These are phyloP conservation scores for Amyloporia xantha DNA, from an alignment of 768 basidiomycete genomes.

Conservation along the genomic window DNA sequence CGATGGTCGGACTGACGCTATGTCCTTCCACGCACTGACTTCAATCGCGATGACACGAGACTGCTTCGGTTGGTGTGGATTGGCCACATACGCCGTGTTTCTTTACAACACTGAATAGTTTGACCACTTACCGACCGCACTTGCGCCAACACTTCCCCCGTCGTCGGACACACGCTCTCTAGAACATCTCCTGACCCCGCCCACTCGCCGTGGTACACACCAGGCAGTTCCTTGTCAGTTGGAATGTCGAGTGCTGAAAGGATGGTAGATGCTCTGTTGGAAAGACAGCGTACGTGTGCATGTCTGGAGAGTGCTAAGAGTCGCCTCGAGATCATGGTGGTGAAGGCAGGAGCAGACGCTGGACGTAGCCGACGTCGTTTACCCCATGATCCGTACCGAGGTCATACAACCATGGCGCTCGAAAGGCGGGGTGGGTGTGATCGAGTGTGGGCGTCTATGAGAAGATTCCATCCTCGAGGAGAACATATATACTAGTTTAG, in stretches of 20 bases:
- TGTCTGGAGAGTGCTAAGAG: not conserved
- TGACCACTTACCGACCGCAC: conserved; percentile 62
- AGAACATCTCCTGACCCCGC: conserved; percentile 66
- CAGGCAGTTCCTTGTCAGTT: conserved; percentile 47
- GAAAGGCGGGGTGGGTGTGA: too few species aligned
- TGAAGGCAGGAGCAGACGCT: not conserved
- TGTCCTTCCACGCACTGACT: too few species aligned
- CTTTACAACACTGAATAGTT: not conserved
- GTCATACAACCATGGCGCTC: too few species aligned
- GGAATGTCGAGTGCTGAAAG: conserved; percentile 60
- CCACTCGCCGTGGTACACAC: conserved; percentile 84
- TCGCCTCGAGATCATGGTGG: not conserved
- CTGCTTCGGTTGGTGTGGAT: not conserved
- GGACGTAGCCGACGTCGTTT: not conserved
- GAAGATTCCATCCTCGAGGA: too few species aligned
- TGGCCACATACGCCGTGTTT: not conserved
- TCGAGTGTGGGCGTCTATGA: too few species aligned
- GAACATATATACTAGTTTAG: too few species aligned
- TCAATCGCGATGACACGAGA: too few species aligned
- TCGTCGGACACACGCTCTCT: conserved; percentile 74
- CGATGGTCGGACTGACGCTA: too few species aligned
- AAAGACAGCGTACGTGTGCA: conserved; percentile 34
- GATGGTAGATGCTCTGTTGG: conserved; percentile 62
- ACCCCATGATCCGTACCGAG: not conserved
- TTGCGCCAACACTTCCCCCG: conserved; percentile 76